Percentiles rank a stretch among this genome's conserved stretches.
phyloP scores from a whole-genome alignment of 2,329 filamentous ascomycete genomes.

The Pseudopyrenochaeta lycopersici region DNA sequence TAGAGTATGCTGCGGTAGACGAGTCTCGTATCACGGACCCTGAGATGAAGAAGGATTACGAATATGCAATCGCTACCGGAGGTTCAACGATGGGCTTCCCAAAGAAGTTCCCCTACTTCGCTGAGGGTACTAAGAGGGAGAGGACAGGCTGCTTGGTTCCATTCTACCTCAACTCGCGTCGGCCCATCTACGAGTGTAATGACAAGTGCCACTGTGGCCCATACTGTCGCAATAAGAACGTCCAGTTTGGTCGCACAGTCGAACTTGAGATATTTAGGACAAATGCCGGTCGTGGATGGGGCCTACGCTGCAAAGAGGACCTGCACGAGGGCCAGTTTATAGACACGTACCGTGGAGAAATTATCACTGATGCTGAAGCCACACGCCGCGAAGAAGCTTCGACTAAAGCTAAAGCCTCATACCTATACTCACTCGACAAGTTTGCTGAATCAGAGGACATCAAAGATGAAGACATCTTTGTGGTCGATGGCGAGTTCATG shows the following conservation, averaged over 20 bases:
- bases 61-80: constrained; percentile 21
- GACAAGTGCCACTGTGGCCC: constrained; percentile 71
- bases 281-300: constrained; percentile 74
- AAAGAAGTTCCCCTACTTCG: constrained; percentile 70
- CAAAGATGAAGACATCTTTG: constrained; percentile 50
- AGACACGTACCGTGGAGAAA: constrained; percentile 76
- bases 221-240: constrained; percentile 76
- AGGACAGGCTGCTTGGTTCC: constrained; percentile 43
- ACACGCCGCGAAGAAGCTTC: constrained; percentile 68
- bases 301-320: constrained; percentile 70
- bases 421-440: constrained; percentile 84
- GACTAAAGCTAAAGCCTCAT: constrained; percentile 73
- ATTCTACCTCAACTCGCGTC: constrained; percentile 54
- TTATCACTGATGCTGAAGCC: constrained; percentile 66
- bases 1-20: constrained; percentile 67
- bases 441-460: constrained; percentile 71
- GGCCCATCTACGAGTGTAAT: constrained; percentile 82
- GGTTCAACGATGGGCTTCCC: constrained; percentile 50
- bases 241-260: constrained; percentile 76
- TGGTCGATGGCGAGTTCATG: constrained; percentile 74
- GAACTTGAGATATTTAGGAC: constrained; percentile 82
- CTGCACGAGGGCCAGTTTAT: constrained; percentile 80
- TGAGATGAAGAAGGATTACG: constrained; percentile 32
- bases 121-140: constrained; percentile 38
- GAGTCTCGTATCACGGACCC: constrained; percentile 44